These are phyloP conservation scores for Cucurbitaria berberidis DNA, from an alignment of 2,329 filamentous ascomycete species.

Conservation along the genomic window DNA sequence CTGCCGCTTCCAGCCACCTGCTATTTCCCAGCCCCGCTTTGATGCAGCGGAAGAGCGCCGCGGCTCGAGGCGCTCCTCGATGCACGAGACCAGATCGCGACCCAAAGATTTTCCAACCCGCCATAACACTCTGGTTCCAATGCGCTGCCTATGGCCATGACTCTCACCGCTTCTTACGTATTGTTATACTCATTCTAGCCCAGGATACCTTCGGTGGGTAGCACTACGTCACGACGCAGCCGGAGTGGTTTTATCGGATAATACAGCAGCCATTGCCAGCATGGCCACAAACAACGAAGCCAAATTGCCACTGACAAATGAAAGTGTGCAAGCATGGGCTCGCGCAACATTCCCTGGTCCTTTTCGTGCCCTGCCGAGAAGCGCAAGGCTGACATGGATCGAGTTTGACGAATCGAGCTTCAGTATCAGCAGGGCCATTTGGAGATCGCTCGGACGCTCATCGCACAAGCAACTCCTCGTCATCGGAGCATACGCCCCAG, in stretches of 20 bases:
- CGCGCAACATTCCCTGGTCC: constrained; percentile 26
- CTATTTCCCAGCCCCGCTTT: neutral
- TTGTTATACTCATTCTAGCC: neutral
- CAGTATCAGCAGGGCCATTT: constrained; percentile 31
- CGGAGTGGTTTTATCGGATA: neutral
- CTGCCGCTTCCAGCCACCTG: neutral
- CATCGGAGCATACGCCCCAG: constrained; percentile 38
- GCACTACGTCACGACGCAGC: neutral
- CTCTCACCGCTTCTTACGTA: neutral
- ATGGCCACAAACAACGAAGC: constrained; percentile 38
- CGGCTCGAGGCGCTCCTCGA: neutral
- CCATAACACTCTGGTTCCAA: neutral
- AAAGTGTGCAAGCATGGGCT: constrained; percentile 33
- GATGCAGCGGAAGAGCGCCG: neutral
- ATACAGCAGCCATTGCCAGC: neutral
- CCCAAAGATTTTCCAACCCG: neutral
- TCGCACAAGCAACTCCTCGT: constrained; percentile 37
- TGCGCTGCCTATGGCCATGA: neutral
- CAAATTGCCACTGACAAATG: constrained; percentile 31
- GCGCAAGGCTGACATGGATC: constrained; percentile 29
- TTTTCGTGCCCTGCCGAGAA: constrained; percentile 26
- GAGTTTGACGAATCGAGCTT: constrained; percentile 32
- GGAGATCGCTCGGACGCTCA: constrained; percentile 32
- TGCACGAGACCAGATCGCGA: neutral
- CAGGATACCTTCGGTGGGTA: neutral